Evolutionary conservation across 2,329 filamentous ascomycete species (phyloP), one percentile per base, ranked within the genome.

Genomic region (Aureobasidium sp.): DNA sequence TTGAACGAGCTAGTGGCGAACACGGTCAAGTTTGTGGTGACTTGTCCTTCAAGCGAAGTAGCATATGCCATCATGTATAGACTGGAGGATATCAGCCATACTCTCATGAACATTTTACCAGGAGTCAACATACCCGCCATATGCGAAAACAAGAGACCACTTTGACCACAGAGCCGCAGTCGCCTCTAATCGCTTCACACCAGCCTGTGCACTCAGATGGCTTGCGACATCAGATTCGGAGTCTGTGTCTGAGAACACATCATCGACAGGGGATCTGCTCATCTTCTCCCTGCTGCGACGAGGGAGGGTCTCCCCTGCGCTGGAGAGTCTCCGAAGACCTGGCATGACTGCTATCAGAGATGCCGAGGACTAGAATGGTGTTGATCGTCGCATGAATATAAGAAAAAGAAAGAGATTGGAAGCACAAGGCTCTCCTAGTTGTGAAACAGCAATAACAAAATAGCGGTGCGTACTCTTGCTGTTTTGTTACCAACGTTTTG

Each of bases 1-100:
- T 77, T 77, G 69, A 88, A 89, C 2, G 81, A 78, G 63, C 85
- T 88, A 1, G 86, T 88, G 34, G 87, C 85, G 74, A 84, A 88
- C 25, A 83, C 81, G 17, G 81, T 80, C 52, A 89, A 75, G 9
- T 84, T 81, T 58, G 79, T 80, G 1, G 85, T 85, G 9, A 84
- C 84, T 69, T 88, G 86, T 17, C 80, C 80, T 70, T 88, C 86
- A 20, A 88, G 77, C n/a, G 85, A 88, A 6, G 84, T 87, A 53
- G 82, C 81, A 67, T 84, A 87, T 22, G 85, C 84, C 76, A 88
- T 84, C 62, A 86, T 77, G 64, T 86, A 70, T 8, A 73, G 66
- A 12, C 70, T 74, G 55, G 5, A 34, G 20, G 2, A 4, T 4
- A 31, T 47, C 36, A 53, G 51, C 31, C 44, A 41, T 17, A 5